A percentile compares a stretch with the other conserved stretches of the same genome.
Evolutionary conservation across 768 basidiomycete species (phyloP).

Genomic region (Boletus reticuloceps): DNA sequence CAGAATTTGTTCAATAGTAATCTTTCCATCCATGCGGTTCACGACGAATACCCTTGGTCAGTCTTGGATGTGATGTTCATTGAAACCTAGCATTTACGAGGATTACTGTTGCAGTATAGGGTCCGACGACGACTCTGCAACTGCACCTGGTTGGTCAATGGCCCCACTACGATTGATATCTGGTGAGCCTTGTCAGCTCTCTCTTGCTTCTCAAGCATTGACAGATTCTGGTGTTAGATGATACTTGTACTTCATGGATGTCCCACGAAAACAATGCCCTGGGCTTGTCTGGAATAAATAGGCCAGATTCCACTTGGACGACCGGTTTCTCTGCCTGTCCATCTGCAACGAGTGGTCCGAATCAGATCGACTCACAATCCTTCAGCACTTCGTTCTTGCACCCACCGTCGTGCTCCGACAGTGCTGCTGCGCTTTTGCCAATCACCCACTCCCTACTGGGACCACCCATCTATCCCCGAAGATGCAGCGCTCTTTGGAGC

Average conservation of each 20-base stretch:
- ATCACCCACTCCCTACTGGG: not conserved
- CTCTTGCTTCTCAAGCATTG: not conserved
- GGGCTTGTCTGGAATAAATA: not conserved
- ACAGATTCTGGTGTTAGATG: constrained; percentile 2
- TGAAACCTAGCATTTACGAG: not conserved
- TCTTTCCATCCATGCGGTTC: not conserved
- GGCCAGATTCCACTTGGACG: not conserved
- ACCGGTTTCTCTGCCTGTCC: not conserved
- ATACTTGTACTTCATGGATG: not conserved
- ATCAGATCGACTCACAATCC: not conserved
- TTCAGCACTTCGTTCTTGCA: not conserved
- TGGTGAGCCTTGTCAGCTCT: not conserved
- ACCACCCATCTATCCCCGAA: not conserved
- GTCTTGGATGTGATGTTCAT: not conserved
- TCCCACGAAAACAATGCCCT: not conserved
- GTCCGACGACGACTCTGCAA: not conserved
- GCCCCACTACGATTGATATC: not conserved
- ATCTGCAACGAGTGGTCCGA: not conserved
- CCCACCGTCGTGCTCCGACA: not conserved
- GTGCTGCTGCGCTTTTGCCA: no score
- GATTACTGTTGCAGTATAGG: not conserved
- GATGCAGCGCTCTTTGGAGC: not conserved
- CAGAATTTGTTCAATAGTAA: not conserved
- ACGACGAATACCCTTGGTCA: not conserved
- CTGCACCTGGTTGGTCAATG: not conserved